phyloP scores from a whole-genome alignment of 306 rosid species.

The Cyclanthera cordifolia region DNA sequence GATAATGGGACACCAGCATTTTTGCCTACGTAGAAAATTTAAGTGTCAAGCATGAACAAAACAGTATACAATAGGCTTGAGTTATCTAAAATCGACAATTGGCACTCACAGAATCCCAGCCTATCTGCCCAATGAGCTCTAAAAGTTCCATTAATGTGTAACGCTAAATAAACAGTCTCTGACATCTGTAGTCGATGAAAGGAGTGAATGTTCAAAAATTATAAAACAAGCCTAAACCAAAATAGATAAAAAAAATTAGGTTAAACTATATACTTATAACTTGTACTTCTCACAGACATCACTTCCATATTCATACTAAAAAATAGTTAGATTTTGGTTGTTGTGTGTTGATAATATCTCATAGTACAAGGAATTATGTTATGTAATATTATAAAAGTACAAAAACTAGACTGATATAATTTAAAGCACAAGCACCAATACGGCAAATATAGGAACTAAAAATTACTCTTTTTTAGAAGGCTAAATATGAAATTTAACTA shows the following conservation, averaged over 20 bases:
- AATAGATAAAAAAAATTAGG: neutral
- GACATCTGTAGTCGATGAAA: slow-evolving; percentile 45
- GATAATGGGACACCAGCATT: slow-evolving; percentile 64
- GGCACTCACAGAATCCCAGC: slow-evolving; percentile 71
- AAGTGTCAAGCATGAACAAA: slow-evolving; percentile 16
- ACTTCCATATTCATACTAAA: neutral
- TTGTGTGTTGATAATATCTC: neutral
- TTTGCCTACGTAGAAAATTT: slow-evolving; percentile 38
- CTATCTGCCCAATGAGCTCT: slow-evolving; percentile 83
- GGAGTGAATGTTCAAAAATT: slow-evolving; percentile 13
- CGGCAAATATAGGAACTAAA: neutral
- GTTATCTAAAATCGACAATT: slow-evolving; percentile 10
- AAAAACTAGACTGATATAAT: neutral
- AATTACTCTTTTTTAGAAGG: no score
- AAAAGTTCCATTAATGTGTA: slow-evolving; percentile 84
- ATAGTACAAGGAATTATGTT: neutral
- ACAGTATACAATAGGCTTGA: slow-evolving; percentile 2
- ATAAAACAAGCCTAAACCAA: neutral
- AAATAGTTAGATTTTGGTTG: neutral
- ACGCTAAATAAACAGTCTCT: slow-evolving; percentile 39
- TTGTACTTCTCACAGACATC: neutral
- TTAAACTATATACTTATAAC: neutral
- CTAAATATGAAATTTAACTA: neutral
- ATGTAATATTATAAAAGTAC: neutral
- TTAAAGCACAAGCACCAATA: neutral